Conservation (phyloP, 2,329 filamentous ascomycete species). For the Didymella segeticola region DNA sequence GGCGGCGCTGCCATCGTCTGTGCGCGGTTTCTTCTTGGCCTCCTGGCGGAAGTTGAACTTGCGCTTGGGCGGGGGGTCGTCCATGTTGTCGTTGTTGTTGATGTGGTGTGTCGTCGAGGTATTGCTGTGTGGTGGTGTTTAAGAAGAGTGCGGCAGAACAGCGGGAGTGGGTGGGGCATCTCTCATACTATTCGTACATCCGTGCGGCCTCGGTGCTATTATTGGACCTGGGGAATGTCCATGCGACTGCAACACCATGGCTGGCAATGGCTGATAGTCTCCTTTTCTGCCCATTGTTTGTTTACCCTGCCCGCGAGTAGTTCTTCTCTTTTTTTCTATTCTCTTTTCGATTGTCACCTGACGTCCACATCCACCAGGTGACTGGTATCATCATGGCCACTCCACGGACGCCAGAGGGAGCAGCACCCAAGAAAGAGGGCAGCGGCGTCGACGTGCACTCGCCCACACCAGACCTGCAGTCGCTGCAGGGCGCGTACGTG, state of each 20-base stretch:
- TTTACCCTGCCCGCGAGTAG: too few relatives aligned
- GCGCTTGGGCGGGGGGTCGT: slow-evolving; percentile 51
- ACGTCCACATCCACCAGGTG: too few relatives aligned
- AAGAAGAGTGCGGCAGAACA: background rate
- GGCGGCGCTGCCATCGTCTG: slow-evolving; percentile 41
- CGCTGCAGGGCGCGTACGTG: slow-evolving; percentile 66
- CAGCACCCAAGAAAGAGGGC: slow-evolving; percentile 19
- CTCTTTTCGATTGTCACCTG: too few relatives aligned
- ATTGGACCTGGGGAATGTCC: slow-evolving; percentile 24
- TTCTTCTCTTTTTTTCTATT: too few relatives aligned
- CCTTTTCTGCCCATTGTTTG: slow-evolving; percentile 12
- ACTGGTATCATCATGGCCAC: slow-evolving; percentile 33
- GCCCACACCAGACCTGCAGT: slow-evolving; percentile 68
- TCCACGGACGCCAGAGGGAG: too few relatives aligned
- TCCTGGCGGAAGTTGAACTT: slow-evolving; percentile 51
- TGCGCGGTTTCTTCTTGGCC: slow-evolving; percentile 46
- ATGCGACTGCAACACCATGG: slow-evolving; percentile 20
- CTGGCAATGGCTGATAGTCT: slow-evolving; percentile 13
- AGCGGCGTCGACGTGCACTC: slow-evolving; percentile 50
- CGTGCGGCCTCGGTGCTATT: slow-evolving; percentile 29
- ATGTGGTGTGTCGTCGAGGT: background rate
- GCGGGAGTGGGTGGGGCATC: background rate
- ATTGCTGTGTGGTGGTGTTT: too few relatives aligned
- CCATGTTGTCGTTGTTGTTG: slow-evolving; percentile 34
- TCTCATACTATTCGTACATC: slow-evolving; percentile 13